phyloP scores from a whole-genome alignment of 805 yeast species.

The Schizosaccharomyces lindneri region DNA sequence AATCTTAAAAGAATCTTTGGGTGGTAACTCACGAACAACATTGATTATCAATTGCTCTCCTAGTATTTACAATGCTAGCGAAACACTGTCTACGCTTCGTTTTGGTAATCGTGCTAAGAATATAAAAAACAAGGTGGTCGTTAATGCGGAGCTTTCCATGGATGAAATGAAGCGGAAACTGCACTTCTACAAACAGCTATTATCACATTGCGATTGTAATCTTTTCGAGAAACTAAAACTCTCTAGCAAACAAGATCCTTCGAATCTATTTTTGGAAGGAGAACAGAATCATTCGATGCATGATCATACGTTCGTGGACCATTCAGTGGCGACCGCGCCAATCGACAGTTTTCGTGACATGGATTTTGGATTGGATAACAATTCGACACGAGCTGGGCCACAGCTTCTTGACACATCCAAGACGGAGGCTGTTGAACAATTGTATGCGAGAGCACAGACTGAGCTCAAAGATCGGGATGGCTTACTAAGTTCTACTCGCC shows the following conservation, averaged over 20 bases:
- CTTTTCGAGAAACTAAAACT: too few relatives aligned
- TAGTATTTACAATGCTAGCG: constrained; percentile 26
- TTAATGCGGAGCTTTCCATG: constrained; percentile 33
- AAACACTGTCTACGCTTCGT: constrained; percentile 46
- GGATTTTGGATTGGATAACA: too few relatives aligned
- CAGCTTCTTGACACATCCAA: too few relatives aligned
- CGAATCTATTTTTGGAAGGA: too few relatives aligned
- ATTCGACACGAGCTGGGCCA: too few relatives aligned
- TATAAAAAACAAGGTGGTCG: constrained; percentile 38
- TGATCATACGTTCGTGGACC: too few relatives aligned
- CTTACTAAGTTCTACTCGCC: not conserved
- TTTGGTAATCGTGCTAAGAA: constrained; percentile 52
- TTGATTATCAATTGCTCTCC: constrained; percentile 55
- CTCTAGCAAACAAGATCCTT: too few relatives aligned
- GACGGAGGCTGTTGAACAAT: not conserved
- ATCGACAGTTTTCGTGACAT: too few relatives aligned
- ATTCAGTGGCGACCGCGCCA: too few relatives aligned
- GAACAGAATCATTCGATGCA: too few relatives aligned
- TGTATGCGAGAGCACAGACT: not conserved
- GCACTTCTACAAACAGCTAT: constrained; percentile 16
- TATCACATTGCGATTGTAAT: constrained; percentile 1
- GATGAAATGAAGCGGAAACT: constrained; percentile 21
- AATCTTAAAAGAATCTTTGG: constrained; percentile 52
- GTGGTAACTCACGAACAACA: constrained; percentile 61
- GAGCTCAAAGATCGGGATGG: not conserved